These are phyloP conservation scores for Cucumis melo DNA, from an alignment of 306 rosid species.

Conservation along the genomic window DNA sequence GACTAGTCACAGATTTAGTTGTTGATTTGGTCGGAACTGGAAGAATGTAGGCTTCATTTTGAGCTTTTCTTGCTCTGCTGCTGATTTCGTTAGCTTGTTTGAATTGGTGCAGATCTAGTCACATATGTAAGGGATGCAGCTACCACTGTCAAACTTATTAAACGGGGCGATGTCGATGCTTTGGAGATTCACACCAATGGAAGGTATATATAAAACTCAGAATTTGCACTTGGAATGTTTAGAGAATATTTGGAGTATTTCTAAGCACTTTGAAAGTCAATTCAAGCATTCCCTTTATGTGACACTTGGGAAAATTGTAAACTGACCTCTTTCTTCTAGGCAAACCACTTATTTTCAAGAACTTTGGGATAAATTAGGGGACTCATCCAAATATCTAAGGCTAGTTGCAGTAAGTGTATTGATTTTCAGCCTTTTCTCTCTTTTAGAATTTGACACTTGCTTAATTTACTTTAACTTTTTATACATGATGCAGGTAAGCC, in stretches of 20 bases:
- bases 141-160: constrained; percentile 48
- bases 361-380: constrained; percentile 69
- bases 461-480: background rate
- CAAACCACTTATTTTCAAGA: constrained; percentile 36
- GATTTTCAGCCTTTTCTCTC: constrained; percentile 9
- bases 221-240: too few relatives aligned
- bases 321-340: constrained; percentile 16
- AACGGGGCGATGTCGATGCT: constrained; percentile 59
- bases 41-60: background rate
- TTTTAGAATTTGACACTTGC: background rate
- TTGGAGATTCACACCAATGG: constrained; percentile 85
- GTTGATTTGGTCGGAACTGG: background rate
- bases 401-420: constrained; percentile 64
- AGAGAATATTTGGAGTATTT: too few relatives aligned
- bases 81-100: background rate
- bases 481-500: constrained; percentile 49
- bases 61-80: background rate
- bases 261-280: too few relatives aligned
- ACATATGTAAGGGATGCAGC: constrained; percentile 60
- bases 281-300: background rate
- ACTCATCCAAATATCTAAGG: constrained; percentile 38
- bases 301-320: background rate
- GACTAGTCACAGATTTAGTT: constrained; percentile 1
- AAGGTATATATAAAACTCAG: constrained; percentile 36
- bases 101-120: constrained; percentile 37